Evolutionary conservation across 1,284 basidiomycete species (phyloP), one percentile per base, ranked within the genome.

Genomic region (Leccinum subfulvum): DNA sequence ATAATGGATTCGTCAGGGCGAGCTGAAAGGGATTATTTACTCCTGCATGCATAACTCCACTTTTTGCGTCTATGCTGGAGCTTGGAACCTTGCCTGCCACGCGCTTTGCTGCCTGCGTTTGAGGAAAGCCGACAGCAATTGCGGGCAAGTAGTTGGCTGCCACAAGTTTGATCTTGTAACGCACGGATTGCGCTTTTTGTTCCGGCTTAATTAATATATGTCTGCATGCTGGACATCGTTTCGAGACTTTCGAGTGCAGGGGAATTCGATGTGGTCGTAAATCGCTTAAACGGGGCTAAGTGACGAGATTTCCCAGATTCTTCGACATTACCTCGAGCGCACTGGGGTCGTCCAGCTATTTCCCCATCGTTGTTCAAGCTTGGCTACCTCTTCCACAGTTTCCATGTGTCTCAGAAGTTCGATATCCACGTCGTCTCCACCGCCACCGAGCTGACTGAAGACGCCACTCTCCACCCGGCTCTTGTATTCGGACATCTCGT

Each of bases 171-270:
- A 99, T 98, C 79, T 98, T 98, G 85, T 91, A 98, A 6, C 93
- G 86, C 37, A 93, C 90, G 6, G 92, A 94, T 69, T 94, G 91
- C 0, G 95, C 90, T 75, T 98, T 99, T 71, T 95, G 92, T 75
- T 99, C 97, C 1, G 97, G 97, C 73, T 98, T 97, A 78, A 98
- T 97, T 64, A 99, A 85, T 68, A 98, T 97, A 77, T 98, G 97
- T 14, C 92, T 89, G 75, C 97, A 99, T 2, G 84, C 84, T 5
- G 94, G 90, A 79, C 97, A 99, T 6, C 97, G 91, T 77, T 98
- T 98, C 3, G 95, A 95, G 57, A 92, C 86, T 77, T 98, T 98
- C 0, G 95, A 92, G 65, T 92, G 91, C 3, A 99, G 83, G 0
- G 94, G 94, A 66, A 98, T 94, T 21, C 97, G 89, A 56, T 91